A percentile compares a stretch with the other conserved stretches of the same genome.
Evolutionary conservation across 2,329 filamentous ascomycete species (phyloP).

Genomic region (Fusarium odoratissimum): DNA sequence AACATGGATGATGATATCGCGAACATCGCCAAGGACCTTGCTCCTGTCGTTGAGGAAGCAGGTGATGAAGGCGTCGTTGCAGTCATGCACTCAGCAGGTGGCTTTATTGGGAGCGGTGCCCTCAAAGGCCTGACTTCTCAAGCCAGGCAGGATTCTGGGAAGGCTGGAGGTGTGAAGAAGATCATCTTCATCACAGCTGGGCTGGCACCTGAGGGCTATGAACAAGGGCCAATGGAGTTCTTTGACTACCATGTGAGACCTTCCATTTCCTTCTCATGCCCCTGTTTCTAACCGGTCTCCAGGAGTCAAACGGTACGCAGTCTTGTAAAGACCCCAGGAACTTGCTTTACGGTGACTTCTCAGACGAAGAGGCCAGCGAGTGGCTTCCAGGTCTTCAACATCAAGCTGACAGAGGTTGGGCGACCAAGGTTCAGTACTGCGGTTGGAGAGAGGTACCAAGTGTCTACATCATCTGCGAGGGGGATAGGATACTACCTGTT

Average conservation of each 20-base stretch:
- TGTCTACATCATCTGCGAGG: background rate
- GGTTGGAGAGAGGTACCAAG: background rate
- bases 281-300: accelerated
- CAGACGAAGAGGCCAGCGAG: background rate
- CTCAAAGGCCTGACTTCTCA: background rate
- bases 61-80: background rate
- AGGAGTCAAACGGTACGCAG: background rate
- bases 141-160: background rate
- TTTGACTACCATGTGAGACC: background rate
- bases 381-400: background rate
- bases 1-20: background rate
- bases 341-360: background rate
- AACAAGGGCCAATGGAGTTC: background rate
- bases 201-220: background rate
- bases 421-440: background rate
- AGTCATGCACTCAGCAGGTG: background rate
- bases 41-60: background rate
- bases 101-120: background rate
- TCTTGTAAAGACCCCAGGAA: background rate
- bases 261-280: accelerated
- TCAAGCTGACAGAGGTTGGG: background rate
- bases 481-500: background rate
- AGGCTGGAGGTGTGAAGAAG: background rate
- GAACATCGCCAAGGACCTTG: background rate
- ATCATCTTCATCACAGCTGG: background rate